Evolutionary conservation across 495 filamentous ascomycete genomes (phyloP).

Genomic region (Achaetomiella virescens): DNA sequence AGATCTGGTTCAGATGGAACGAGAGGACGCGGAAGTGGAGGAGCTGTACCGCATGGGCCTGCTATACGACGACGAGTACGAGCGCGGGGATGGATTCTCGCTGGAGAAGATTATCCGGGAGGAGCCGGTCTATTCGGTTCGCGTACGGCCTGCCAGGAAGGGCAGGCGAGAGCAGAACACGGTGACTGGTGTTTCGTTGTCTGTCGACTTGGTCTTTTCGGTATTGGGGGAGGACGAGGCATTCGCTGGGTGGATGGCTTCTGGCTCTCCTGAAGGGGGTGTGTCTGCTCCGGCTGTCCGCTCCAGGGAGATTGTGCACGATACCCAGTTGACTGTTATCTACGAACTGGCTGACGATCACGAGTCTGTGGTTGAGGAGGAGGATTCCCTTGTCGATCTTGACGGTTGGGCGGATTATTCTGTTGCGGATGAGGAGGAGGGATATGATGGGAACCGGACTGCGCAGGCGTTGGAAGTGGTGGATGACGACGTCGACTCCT

Average conservation of each 20-base stretch:
- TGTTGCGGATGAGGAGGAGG: background rate
- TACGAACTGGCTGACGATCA: slow-evolving; percentile 9
- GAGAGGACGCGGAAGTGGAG: slow-evolving; percentile 28
- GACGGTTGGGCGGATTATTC: slow-evolving; percentile 9
- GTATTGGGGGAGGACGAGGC: slow-evolving; percentile 26
- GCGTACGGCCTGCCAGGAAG: slow-evolving; percentile 15
- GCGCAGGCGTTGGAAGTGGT: background rate
- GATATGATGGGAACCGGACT: background rate
- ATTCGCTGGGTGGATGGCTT: slow-evolving; percentile 22
- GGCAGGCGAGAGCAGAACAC: slow-evolving; percentile 25
- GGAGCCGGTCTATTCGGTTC: slow-evolving; percentile 26
- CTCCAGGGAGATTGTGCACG: background rate
- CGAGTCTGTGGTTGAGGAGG: background rate
- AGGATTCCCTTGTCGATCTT: slow-evolving; percentile 11
- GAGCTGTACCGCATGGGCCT: slow-evolving; percentile 33
- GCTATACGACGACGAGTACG: slow-evolving; percentile 35
- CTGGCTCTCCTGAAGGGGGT: background rate
- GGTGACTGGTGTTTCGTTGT: slow-evolving; percentile 5
- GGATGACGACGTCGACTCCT: slow-evolving; percentile 22
- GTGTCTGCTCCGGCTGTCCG: background rate
- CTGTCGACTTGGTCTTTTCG: slow-evolving; percentile 29
- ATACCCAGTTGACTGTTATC: slow-evolving; percentile 7
- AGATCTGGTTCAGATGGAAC: background rate
- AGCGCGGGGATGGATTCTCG: slow-evolving; percentile 30
- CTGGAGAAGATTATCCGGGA: slow-evolving; percentile 30